These are phyloP conservation scores for Talaromyces liani DNA, from an alignment of 495 filamentous ascomycete species.

Conservation along the genomic window DNA sequence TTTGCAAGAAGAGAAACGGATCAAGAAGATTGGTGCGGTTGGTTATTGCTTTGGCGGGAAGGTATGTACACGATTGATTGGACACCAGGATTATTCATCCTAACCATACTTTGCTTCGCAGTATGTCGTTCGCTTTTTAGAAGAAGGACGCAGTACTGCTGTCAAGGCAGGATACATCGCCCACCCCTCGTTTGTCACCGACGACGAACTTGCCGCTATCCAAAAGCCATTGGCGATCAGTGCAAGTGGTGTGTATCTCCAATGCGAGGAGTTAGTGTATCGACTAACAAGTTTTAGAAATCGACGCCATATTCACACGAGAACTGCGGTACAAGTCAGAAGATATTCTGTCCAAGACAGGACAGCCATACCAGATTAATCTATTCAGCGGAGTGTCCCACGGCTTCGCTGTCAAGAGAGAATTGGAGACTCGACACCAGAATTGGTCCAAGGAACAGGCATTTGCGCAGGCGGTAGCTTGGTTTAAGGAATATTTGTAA, in stretches of 20 bases:
- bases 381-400: conserved; percentile 63
- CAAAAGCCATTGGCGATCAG: conserved; percentile 61
- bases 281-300: conserved; percentile 39
- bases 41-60: conserved; percentile 43
- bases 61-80: conserved; percentile 12
- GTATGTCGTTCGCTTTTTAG: conserved; percentile 38
- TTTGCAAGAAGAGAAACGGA: conserved; percentile 46
- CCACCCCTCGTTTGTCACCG: conserved; percentile 64
- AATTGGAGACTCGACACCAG: conserved; percentile 42
- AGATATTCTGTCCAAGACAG: conserved; percentile 46
- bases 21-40: conserved; percentile 49
- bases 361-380: conserved; percentile 65
- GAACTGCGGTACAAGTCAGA: conserved; percentile 51
- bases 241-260: conserved; percentile 47
- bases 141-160: conserved; percentile 10
- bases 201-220: conserved; percentile 61
- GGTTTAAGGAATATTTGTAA: conserved; percentile 53
- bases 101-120: conserved; percentile 6
- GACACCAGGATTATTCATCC: background rate
- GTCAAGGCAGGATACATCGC: conserved; percentile 48
- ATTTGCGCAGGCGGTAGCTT: conserved; percentile 64
- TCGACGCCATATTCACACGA: conserved; percentile 60
- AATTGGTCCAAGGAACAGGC: conserved; percentile 71
- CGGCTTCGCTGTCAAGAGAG: conserved; percentile 63
- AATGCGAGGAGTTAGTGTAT: background rate